phyloP scores from a whole-genome alignment of 805 yeast genomes.

The Alloascoidea hylecoeti region DNA sequence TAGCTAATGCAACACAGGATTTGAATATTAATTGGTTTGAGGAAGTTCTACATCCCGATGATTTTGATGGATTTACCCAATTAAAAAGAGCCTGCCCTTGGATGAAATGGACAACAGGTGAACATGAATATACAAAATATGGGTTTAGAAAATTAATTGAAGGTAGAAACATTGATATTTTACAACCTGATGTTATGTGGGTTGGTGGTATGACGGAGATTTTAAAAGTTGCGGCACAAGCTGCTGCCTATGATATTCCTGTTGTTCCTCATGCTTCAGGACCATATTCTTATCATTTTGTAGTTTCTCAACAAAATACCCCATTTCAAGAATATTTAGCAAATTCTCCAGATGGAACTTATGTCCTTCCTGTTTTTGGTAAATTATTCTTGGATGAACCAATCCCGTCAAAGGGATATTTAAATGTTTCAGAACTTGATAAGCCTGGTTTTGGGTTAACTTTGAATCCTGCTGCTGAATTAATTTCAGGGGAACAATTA shows the following conservation, averaged over 20 bases:
- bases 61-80: conserved; percentile 30
- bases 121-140: conserved; percentile 35
- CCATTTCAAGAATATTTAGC: conserved; percentile 39
- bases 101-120: conserved; percentile 36
- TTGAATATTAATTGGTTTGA: conserved; percentile 38
- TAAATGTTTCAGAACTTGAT: conserved; percentile 24
- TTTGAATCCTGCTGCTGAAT: conserved; percentile 25
- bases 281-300: conserved; percentile 36
- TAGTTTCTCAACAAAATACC: conserved; percentile 31
- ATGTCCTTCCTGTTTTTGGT: conserved; percentile 33
- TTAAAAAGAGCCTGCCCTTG: conserved; percentile 31
- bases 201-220: conserved; percentile 37
- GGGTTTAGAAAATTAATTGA: conserved; percentile 37
- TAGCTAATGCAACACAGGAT: conserved; percentile 27
- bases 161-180: conserved; percentile 30
- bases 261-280: conserved; percentile 42
- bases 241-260: conserved; percentile 38
- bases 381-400: conserved; percentile 30
- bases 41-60: conserved; percentile 37
- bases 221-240: conserved; percentile 30
- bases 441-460: conserved; percentile 38
- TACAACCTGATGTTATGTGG: conserved; percentile 42
- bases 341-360: conserved; percentile 31
- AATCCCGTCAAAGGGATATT: conserved; percentile 28
- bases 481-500: conserved; percentile 24